These are phyloP conservation scores for Steccherinum ochraceum DNA, from an alignment of 768 basidiomycete species.

Conservation along the genomic window DNA sequence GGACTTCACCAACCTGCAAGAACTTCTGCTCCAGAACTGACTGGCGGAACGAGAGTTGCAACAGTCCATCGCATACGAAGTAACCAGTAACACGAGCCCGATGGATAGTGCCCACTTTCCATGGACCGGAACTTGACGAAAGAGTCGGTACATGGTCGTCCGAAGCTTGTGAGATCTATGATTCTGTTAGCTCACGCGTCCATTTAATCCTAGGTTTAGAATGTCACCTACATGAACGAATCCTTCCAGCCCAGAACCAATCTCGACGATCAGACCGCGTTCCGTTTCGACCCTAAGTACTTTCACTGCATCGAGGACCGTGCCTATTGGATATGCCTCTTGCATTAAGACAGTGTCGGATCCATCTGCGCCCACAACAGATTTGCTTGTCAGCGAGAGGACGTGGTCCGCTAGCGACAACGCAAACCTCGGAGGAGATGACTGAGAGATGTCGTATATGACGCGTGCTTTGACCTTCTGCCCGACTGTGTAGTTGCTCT, in stretches of 20 bases:
- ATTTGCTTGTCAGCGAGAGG: conserved; percentile 43
- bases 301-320: conserved; percentile 62
- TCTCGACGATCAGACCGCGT: conserved; percentile 70
- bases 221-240: conserved; percentile 76
- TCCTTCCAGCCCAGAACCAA: conserved; percentile 60
- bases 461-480: conserved; percentile 81
- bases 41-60: conserved; percentile 82
- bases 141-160: conserved; percentile 87
- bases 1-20: conserved; percentile 73
- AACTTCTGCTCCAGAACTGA: conserved; percentile 84
- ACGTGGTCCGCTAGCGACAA: conserved; percentile 73
- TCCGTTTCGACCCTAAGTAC: conserved; percentile 73
- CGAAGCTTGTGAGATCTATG: conserved; percentile 87
- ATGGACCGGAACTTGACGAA: conserved; percentile 63
- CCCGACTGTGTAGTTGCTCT: conserved; percentile 50
- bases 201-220: conserved; percentile 4
- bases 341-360: conserved; percentile 29
- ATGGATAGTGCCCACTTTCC: conserved; percentile 75
- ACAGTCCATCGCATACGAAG: conserved; percentile 77
- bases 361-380: conserved; percentile 18
- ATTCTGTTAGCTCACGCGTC: conserved; percentile 9
- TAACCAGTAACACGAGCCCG: conserved; percentile 83
- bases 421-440: conserved; percentile 78
- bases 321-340: conserved; percentile 68
- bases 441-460: conserved; percentile 65